phyloP scores from a whole-genome alignment of 1,284 basidiomycete species.

The Pulveroboletus sp. region DNA sequence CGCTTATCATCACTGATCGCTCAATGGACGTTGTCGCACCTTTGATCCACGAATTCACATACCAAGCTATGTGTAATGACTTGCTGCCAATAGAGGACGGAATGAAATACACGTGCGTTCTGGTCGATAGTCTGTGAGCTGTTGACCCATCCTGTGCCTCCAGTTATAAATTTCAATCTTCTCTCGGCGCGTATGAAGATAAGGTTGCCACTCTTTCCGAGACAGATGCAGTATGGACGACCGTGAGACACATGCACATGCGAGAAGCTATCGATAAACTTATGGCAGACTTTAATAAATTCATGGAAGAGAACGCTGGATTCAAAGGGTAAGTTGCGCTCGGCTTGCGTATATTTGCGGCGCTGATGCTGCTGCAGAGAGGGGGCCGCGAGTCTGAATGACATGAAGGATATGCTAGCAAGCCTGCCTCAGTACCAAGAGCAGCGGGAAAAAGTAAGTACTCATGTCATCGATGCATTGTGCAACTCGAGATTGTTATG shows the following conservation, averaged over 20 bases:
- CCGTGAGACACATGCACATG: slow-evolving; percentile 96
- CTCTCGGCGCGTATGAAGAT: slow-evolving; percentile 80
- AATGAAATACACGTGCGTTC: slow-evolving; percentile 75
- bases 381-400: slow-evolving; percentile 86
- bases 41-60: slow-evolving; percentile 96
- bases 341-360: neutral
- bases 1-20: slow-evolving; percentile 91
- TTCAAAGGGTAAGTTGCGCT: slow-evolving; percentile 69
- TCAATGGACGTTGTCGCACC: slow-evolving; percentile 93
- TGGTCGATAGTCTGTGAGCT: neutral
- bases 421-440: slow-evolving; percentile 94
- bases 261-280: slow-evolving; percentile 96
- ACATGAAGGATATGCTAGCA: slow-evolving; percentile 99
- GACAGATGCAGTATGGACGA: slow-evolving; percentile 87
- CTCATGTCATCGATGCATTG: neutral
- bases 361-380: slow-evolving; percentile 40
- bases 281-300: slow-evolving; percentile 92
- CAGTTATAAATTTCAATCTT: slow-evolving; percentile 87
- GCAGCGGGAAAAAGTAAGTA: slow-evolving; percentile 83
- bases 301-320: slow-evolving; percentile 89
- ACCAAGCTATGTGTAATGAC: slow-evolving; percentile 98
- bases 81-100: slow-evolving; percentile 87
- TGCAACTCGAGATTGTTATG: neutral
- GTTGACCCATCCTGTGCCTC: neutral
- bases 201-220: slow-evolving; percentile 84